phyloP scores from a whole-genome alignment of 345 rosid genomes.

The Populus simonii region DNA sequence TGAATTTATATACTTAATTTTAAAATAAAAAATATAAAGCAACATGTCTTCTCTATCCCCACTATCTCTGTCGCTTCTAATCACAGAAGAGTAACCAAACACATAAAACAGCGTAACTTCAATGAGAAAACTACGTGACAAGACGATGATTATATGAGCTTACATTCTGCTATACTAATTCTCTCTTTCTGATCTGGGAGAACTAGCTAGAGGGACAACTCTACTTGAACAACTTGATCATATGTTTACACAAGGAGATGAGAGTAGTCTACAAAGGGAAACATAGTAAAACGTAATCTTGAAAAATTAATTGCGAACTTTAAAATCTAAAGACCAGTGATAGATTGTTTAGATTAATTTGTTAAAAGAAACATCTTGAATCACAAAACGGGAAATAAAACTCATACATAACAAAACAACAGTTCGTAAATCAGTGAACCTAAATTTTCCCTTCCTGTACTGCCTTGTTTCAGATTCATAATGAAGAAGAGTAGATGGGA shows the following conservation, averaged over 20 bases:
- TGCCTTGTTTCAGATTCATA: background rate
- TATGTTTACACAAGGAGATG: background rate
- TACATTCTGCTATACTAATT: background rate
- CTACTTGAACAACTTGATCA: background rate
- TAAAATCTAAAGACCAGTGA: background rate
- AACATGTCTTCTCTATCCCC: too few relatives aligned
- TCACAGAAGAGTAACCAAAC: too few relatives aligned
- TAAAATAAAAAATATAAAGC: too few relatives aligned
- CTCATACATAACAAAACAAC: background rate
- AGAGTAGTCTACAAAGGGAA: background rate
- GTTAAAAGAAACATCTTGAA: background rate
- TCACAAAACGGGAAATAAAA: too few relatives aligned
- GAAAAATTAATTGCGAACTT: background rate
- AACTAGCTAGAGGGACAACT: background rate
- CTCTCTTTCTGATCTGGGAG: background rate
- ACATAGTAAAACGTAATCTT: background rate
- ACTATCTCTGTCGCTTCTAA: too few relatives aligned
- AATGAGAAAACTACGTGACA: background rate
- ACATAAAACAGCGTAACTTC: too few relatives aligned
- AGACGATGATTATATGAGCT: too few relatives aligned
- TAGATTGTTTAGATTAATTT: background rate
- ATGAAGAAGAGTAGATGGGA: background rate
- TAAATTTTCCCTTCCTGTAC: background rate
- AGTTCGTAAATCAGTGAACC: background rate
- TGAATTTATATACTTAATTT: too few relatives aligned